Conservation (phyloP, 2,329 filamentous ascomycete species). For the Fusarium sp. region DNA sequence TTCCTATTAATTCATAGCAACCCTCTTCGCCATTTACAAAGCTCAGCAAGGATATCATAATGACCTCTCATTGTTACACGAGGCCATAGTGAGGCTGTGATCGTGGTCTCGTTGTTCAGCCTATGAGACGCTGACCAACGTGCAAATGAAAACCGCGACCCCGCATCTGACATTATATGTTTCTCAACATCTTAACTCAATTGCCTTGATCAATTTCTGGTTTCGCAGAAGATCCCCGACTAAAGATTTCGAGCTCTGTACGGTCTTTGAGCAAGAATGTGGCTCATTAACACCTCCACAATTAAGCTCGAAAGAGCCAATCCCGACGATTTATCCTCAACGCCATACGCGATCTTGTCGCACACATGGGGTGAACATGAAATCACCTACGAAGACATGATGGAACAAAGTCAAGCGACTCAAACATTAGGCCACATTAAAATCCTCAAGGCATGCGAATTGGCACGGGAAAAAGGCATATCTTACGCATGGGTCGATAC, state of each 20-base stretch:
- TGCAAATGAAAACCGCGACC: background rate
- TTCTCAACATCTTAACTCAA: no score
- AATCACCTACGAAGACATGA: conserved; percentile 5
- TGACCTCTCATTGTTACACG: background rate
- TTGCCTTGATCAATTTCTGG: background rate
- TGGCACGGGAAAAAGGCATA: background rate
- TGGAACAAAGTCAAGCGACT: accelerated
- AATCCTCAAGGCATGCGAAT: background rate
- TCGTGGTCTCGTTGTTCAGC: background rate
- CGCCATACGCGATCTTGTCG: background rate
- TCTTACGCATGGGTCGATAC: conserved; percentile 8
- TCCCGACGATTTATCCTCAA: background rate
- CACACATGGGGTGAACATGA: conserved; percentile 3
- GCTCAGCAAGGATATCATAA: no score
- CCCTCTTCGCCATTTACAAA: no score
- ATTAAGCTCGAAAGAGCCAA: background rate
- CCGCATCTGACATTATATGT: background rate
- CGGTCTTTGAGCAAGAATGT: background rate
- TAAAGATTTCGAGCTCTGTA: accelerated
- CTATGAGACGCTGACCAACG: background rate
- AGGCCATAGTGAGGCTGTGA: background rate
- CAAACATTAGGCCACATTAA: background rate
- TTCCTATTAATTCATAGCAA: no score
- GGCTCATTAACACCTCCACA: background rate
- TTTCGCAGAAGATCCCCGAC: background rate